Conservation (phyloP, 192 early-diverging fungal genomes). For the Rhizoclosmatium globosum region DNA sequence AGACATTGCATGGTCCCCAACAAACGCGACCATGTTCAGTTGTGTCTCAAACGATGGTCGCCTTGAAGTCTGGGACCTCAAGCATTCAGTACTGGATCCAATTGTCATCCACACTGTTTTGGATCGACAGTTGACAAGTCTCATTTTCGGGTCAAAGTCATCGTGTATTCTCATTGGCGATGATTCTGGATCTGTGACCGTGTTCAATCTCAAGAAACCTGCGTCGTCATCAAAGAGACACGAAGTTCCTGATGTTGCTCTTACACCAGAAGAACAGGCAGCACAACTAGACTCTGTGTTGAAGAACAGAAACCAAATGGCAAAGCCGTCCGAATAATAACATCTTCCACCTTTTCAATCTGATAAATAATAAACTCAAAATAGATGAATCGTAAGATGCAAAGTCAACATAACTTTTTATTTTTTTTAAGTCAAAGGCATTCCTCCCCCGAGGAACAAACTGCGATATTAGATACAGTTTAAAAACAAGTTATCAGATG, state of each 20-base stretch:
- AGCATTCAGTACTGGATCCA: conserved; percentile 66
- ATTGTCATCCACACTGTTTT: conserved; percentile 64
- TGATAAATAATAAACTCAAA: background rate
- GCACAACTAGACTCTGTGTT: background rate
- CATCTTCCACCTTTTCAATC: too few species aligned
- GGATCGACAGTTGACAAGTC: conserved; percentile 61
- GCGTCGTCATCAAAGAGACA: background rate
- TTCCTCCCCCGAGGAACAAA: background rate
- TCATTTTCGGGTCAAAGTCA: conserved; percentile 56
- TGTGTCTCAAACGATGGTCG: conserved; percentile 64
- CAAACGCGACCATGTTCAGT: conserved; percentile 61
- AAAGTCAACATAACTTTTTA: background rate
- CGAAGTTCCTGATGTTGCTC: background rate
- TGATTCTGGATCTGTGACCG: conserved; percentile 63
- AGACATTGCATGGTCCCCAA: conserved; percentile 64
- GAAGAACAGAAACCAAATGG: conserved; percentile 7
- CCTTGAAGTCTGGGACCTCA: conserved; percentile 70
- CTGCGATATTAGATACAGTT: background rate
- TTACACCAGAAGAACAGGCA: background rate
- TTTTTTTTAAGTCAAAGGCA: background rate
- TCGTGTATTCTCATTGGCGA: conserved; percentile 66
- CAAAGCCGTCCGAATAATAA: background rate
- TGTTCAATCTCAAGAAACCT: conserved; percentile 60
- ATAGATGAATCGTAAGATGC: too few species aligned
- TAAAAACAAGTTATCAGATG: background rate